Evolutionary conservation across 768 basidiomycete species (phyloP).

Genomic region (Trametes coccinea): DNA sequence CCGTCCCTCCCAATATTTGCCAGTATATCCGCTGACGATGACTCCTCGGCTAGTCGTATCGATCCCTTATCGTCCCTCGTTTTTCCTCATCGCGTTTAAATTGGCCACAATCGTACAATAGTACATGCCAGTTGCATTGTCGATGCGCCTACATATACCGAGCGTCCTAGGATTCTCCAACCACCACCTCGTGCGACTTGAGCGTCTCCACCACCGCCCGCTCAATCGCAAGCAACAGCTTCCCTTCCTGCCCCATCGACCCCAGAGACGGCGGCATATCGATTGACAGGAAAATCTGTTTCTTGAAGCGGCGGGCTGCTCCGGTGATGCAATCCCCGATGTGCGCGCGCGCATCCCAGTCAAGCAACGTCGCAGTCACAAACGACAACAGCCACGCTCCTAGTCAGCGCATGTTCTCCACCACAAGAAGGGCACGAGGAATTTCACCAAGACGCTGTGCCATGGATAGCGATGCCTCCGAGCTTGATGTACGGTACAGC

Average conservation of each 20-base stretch:
- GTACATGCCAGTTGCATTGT: neutral
- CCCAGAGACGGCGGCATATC: constrained; percentile 48
- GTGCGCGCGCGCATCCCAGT: constrained; percentile 1
- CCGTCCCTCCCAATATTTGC: neutral
- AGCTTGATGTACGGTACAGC: constrained; percentile 60
- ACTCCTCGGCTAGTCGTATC: neutral
- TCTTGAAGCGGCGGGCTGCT: constrained; percentile 62
- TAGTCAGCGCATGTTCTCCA: constrained; percentile 19
- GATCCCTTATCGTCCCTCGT: neutral
- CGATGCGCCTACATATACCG: neutral
- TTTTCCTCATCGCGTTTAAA: neutral
- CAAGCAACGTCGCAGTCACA: constrained; percentile 1
- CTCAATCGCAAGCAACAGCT: constrained; percentile 57
- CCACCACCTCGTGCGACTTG: constrained; percentile 31
- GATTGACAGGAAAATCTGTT: constrained; percentile 72
- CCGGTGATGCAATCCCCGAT: neutral
- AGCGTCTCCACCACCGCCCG: constrained; percentile 55
- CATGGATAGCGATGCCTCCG: constrained; percentile 71
- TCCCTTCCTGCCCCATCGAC: constrained; percentile 48
- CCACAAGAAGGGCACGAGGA: constrained; percentile 14
- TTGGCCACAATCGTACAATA: neutral
- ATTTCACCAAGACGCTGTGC: constrained; percentile 75
- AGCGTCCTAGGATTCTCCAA: neutral
- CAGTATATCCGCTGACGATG: neutral
- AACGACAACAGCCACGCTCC: constrained; percentile 11